A percentile compares a stretch with the other conserved stretches of the same genome.
Conservation (phyloP, 306 rosid species). For the Cucurbita ficifolia region DNA sequence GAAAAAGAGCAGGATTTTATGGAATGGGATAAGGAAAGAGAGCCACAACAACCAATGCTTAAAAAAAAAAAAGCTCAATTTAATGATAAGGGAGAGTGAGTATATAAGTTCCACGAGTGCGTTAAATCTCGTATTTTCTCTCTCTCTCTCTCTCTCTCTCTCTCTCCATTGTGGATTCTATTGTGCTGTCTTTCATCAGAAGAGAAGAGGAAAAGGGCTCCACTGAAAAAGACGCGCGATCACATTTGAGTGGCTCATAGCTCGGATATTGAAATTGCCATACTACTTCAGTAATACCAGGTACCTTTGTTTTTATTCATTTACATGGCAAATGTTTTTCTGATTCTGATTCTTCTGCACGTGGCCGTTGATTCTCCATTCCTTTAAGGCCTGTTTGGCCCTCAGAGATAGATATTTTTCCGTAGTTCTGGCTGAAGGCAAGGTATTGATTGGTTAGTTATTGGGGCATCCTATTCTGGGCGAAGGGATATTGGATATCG, state of each 20-base stretch:
- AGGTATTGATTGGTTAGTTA: background rate
- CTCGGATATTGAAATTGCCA: no score
- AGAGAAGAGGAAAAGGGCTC: no score
- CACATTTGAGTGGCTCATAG: no score
- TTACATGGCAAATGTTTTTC: constrained; percentile 1
- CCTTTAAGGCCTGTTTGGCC: background rate
- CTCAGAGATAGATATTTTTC: background rate
- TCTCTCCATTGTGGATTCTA: background rate
- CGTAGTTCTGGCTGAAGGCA: no score
- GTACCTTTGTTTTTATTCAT: no score
- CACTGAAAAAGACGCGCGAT: no score
- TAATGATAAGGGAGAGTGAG: constrained; percentile 41
- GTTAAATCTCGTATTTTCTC: constrained; percentile 21
- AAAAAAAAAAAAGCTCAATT: constrained; percentile 23
- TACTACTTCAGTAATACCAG: no score
- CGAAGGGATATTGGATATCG: background rate
- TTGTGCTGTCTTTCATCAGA: no score
- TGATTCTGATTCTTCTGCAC: background rate
- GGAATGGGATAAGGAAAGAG: constrained; percentile 97
- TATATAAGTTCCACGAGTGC: constrained; percentile 63
- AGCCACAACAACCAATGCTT: constrained; percentile 77
- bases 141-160: constrained; percentile 13
- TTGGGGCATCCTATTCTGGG: background rate
- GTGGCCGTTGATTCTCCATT: background rate
- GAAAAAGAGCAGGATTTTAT: background rate